phyloP scores from a whole-genome alignment of 2,329 filamentous ascomycete genomes.

The Dichotomopilus funicola region DNA sequence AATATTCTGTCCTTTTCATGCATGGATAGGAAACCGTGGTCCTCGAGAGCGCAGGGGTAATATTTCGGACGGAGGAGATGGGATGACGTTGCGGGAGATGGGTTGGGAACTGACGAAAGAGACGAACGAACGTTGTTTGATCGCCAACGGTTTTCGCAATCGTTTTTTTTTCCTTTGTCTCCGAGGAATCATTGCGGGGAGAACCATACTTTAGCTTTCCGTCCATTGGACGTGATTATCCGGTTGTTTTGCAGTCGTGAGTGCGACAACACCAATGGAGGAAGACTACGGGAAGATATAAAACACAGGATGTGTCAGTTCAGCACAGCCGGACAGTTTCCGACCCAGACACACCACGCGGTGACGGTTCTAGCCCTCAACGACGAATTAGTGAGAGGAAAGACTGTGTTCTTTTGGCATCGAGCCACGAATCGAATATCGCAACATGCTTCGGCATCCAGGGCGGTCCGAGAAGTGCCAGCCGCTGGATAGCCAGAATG shows the following conservation, averaged over 20 bases:
- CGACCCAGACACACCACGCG: constrained; percentile 2
- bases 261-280: constrained; percentile 14
- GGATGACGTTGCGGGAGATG: not conserved
- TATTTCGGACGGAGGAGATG: constrained; percentile 17
- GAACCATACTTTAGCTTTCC: constrained; percentile 14
- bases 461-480: no score
- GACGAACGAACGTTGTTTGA: constrained; percentile 23
- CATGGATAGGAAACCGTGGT: not conserved
- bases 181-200: constrained; percentile 21
- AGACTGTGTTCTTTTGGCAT: not conserved
- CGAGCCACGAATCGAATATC: not conserved
- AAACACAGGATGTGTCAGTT: constrained; percentile 24
- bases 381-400: constrained; percentile 5
- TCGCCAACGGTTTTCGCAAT: constrained; percentile 16
- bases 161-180: constrained; percentile 14
- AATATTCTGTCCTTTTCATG: constrained; percentile 12
- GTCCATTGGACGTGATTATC: constrained; percentile 13
- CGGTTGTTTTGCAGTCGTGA: constrained; percentile 17
- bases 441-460: no score
- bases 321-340: constrained; percentile 10
- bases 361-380: constrained; percentile 9
- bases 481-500: no score
- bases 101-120: constrained; percentile 14
- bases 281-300: constrained; percentile 21
- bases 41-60: no score